phyloP scores from a whole-genome alignment of 73 alveolate genomes.

The Urostyla sp. region DNA sequence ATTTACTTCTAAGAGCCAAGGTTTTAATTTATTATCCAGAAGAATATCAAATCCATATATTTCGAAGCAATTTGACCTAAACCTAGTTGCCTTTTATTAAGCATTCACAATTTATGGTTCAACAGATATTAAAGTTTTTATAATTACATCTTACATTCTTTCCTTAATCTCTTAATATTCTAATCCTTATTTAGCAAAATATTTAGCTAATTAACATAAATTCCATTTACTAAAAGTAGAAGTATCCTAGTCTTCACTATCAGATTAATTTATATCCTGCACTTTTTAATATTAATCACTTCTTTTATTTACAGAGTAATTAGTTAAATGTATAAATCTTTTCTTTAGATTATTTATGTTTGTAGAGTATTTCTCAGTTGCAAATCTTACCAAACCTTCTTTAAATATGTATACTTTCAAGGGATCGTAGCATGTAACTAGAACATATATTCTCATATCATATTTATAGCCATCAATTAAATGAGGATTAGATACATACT shows the following conservation, averaged over 20 bases:
- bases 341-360: constrained; percentile 49
- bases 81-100: constrained; percentile 55
- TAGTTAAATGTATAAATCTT: constrained; percentile 66
- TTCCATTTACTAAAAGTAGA: constrained; percentile 74
- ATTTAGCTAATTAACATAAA: constrained; percentile 34
- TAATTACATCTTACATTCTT: constrained; percentile 79
- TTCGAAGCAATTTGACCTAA: constrained; percentile 79
- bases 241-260: constrained; percentile 75
- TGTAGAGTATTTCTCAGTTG: constrained; percentile 81
- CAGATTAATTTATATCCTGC: constrained; percentile 54
- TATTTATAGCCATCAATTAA: constrained; percentile 78
- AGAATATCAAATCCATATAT: constrained; percentile 84
- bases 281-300: constrained; percentile 65
- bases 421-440: constrained; percentile 79
- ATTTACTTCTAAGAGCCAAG: constrained; percentile 83
- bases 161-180: constrained; percentile 45
- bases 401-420: constrained; percentile 78
- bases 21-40: constrained; percentile 78
- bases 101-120: constrained; percentile 62
- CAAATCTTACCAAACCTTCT: constrained; percentile 83
- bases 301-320: constrained; percentile 62
- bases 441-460: constrained; percentile 83
- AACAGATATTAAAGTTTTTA: constrained; percentile 81
- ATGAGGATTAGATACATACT: constrained; percentile 79
- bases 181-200: constrained; percentile 51